Conservation (phyloP, 1,284 basidiomycete genomes). For the Fomitopsis palustris region DNA sequence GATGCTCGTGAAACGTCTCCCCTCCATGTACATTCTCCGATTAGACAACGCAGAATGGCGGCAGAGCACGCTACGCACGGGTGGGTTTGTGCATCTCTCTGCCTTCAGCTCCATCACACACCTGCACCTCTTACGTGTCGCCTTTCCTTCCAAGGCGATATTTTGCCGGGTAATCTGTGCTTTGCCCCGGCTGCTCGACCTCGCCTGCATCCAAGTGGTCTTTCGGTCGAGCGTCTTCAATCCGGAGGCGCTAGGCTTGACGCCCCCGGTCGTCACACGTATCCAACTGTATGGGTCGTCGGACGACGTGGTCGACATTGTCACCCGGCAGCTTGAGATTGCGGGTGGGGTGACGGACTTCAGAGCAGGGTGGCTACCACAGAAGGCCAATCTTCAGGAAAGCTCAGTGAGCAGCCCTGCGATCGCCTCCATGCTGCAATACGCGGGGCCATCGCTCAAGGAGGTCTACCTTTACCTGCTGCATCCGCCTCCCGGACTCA, state of each 20-base stretch:
- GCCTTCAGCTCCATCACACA: not conserved
- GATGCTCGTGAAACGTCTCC: too few species aligned
- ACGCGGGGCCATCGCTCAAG: too few species aligned
- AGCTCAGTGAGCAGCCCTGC: too few species aligned
- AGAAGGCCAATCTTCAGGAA: too few species aligned
- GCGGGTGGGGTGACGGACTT: not conserved
- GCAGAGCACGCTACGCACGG: too few species aligned
- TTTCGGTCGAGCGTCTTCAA: not conserved
- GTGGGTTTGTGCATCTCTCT: too few species aligned
- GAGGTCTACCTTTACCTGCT: too few species aligned
- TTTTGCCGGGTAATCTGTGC: not conserved
- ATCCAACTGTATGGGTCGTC: not conserved
- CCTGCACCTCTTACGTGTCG: not conserved
- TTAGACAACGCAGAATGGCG: too few species aligned
- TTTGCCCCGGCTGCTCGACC: not conserved
- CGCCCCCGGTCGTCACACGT: not conserved
- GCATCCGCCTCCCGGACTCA: too few species aligned
- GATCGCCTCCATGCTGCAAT: too few species aligned
- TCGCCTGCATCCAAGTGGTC: not conserved
- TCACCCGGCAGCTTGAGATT: not conserved
- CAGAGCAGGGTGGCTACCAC: not conserved
- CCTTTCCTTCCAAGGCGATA: not conserved
- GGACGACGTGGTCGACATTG: not conserved
- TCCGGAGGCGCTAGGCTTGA: not conserved
- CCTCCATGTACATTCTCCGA: too few species aligned